These are phyloP conservation scores for Umbelopsis sp. DNA, from an alignment of 371 early-diverging fungal genomes.

Conservation along the genomic window DNA sequence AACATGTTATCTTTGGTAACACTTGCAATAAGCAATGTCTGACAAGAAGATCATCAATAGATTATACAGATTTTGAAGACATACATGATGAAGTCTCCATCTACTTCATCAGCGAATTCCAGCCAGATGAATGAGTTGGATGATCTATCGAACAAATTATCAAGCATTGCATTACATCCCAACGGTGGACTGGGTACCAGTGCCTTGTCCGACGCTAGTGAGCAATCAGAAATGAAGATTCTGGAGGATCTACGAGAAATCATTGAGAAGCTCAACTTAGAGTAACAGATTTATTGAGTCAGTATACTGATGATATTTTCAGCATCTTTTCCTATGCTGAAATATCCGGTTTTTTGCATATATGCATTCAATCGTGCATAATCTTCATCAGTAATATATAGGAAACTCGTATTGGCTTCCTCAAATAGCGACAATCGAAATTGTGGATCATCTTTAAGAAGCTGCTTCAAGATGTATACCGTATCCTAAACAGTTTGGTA, in stretches of 20 bases:
- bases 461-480: constrained; percentile 25
- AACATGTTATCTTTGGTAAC: not conserved
- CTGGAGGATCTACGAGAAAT: constrained; percentile 29
- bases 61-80: constrained; percentile 45
- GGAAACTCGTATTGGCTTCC: constrained; percentile 18
- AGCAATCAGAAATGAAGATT: constrained; percentile 22
- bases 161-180: constrained; percentile 21
- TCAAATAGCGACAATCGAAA: constrained; percentile 31
- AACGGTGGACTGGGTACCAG: not conserved
- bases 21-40: not conserved
- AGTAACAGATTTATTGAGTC: constrained; percentile 5
- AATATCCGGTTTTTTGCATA: constrained; percentile 26
- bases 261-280: constrained; percentile 26
- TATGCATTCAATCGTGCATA: constrained; percentile 24
- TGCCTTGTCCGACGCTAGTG: not conserved
- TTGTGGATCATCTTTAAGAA: constrained; percentile 25
- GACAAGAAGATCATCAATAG: constrained; percentile 23
- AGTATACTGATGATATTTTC: not conserved
- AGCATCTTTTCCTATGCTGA: constrained; percentile 19
- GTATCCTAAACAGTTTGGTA: constrained; percentile 17
- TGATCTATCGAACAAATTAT: constrained; percentile 31
- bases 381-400: constrained; percentile 31
- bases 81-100: constrained; percentile 25
- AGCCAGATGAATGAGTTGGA: constrained; percentile 28
- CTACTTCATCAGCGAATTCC: not conserved